Evolutionary conservation across 768 basidiomycete genomes (phyloP), one percentile per base, ranked within the genome.

Genomic region (Tubosaeta sp.): DNA sequence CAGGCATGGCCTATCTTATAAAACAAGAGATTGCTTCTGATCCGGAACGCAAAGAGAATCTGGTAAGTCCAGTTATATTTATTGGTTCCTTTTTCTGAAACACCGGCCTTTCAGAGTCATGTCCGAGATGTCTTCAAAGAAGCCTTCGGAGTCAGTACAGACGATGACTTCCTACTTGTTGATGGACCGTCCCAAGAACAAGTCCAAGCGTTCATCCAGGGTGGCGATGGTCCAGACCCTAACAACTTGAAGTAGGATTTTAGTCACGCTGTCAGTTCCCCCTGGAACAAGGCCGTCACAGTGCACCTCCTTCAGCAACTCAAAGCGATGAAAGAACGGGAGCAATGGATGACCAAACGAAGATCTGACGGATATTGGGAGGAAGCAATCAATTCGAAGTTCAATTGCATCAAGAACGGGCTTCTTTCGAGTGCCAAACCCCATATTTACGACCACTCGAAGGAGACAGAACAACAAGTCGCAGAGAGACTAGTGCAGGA

Each of bases 181-280:
- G 34, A 34, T 50, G 49, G 49, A 8, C 25, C 11, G 4, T n/a
- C 27, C 1, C 24, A 8, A 7, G 34, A 44, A 21, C 13, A 21
- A 13, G 18, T 50, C 12, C 13, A 50, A 16, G 34, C 16, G 19
- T 44, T 36, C 18, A 7, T 21, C 3, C 16, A 21, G 8, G 19
- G 42, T 22, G 35, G 18, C 9, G 19, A 24, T 9, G 25, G 34
- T 16, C 35, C 35, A 7, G 18, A 50, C 22, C 16, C 49, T 21
- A 22, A 36, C 9, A 8, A 50, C 19, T 18, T 44, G 13, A 25
- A 50, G 42, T 50, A 34, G 49, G 42, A 50, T 24, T 44, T 50
- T 25, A 38, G 14, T 12, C 19, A 30, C 30, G 9, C 49, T 5
- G 34, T 14, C 9, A 32, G 32, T 1, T 50, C 27, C 13, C 34